Evolutionary conservation across 176 grass and related monocot species (phyloP).

Genomic region (Neostapfia colusana): DNA sequence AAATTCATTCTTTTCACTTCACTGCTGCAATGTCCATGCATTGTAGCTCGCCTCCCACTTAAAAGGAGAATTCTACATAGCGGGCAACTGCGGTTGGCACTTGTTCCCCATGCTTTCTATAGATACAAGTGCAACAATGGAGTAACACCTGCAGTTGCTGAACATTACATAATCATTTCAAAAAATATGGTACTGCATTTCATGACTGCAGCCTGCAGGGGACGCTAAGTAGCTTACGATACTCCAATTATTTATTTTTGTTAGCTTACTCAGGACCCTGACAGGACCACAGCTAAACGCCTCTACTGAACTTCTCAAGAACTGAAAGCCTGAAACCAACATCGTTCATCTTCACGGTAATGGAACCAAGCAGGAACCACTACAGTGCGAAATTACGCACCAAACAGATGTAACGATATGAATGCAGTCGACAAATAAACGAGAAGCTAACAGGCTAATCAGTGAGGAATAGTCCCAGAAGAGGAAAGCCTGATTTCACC

Average conservation of each 20-base stretch:
- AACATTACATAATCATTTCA: not conserved
- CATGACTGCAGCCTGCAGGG: not conserved
- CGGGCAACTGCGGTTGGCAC: not conserved
- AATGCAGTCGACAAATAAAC: not conserved
- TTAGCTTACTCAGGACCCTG: not conserved
- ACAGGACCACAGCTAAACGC: not conserved
- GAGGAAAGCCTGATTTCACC: not conserved
- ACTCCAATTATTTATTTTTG: not conserved
- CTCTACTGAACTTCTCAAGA: not conserved
- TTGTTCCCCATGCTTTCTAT: not conserved
- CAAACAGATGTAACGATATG: not conserved
- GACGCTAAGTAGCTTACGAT: not conserved
- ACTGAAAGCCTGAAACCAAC: not conserved
- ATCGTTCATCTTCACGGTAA: not conserved
- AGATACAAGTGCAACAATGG: not conserved
- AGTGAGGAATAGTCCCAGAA: not conserved
- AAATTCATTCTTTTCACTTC: not conserved
- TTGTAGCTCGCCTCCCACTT: not conserved
- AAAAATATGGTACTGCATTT: not conserved
- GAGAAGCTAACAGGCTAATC: not conserved
- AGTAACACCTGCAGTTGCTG: not conserved
- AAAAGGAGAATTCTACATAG: not conserved
- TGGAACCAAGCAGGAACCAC: not conserved
- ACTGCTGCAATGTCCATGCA: not conserved
- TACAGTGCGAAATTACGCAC: not conserved